Evolutionary conservation across 2,329 filamentous ascomycete genomes (phyloP), one percentile per base, ranked within the genome.

Genomic region (Didymella glomerata): DNA sequence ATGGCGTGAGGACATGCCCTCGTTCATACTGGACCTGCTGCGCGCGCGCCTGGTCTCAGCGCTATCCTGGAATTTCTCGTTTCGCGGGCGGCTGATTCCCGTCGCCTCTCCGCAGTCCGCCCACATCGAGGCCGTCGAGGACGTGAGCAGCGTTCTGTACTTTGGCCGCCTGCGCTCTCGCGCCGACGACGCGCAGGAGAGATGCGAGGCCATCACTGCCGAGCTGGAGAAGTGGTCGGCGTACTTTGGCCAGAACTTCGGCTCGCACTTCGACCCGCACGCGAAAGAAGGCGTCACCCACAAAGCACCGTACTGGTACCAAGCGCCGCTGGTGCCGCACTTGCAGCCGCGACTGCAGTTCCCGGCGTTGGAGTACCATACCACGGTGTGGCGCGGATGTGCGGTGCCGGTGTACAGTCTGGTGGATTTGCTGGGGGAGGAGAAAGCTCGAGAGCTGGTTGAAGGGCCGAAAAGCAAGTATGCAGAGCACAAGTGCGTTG

Each of bases 1-100:
- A 1, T 84, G 82, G 81, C 75, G 80, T 14, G 68, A 79, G 48
- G 81, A 84, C 65, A 83, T 84, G 78, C 68, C 80, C 3, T 70
- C 75, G 3, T 76, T 82, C 45, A 65, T 83, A 3, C 62, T 80
- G 0, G 64, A 62, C 7, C 60, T 76, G 45, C 70, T 83, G 69
- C 74, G 76, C 20, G 72, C 68, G 44, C 69, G 76, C 10, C 70
- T 76, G 0, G 46, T 75, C 8, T 75, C 72, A 50, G 70, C 73
- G n/a, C 61, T 84, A 44, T 70, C 73, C 38, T 77, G 70, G 58
- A 70, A 64, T 48, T 73, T 76, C 44, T 62, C 62, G 14, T 66
- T 68, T 30, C 52, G 48, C 4, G 71, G 72, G 7, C 69, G 64
- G 16, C 47, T 76, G 50, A 56, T 64, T 0, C 61, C 67, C 0